phyloP scores from a whole-genome alignment of 345 rosid genomes.

The Carallia brachiata region DNA sequence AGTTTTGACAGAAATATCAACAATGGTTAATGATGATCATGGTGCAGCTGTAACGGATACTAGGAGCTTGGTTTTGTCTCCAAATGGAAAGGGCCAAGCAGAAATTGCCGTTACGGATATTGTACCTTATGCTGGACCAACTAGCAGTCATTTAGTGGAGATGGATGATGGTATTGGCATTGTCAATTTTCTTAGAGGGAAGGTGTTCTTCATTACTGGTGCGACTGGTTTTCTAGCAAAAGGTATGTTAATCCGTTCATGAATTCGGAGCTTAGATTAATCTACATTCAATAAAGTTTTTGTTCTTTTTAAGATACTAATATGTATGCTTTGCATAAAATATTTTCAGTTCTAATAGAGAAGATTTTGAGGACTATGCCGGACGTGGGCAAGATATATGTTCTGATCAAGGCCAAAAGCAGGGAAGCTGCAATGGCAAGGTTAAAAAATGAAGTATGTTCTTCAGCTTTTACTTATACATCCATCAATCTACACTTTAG shows the following conservation, averaged over 20 bases:
- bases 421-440: conserved; percentile 75
- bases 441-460: conserved; percentile 68
- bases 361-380: conserved; percentile 81
- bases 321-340: background rate
- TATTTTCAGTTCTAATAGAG: conserved; percentile 68
- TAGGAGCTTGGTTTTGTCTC: conserved; percentile 54
- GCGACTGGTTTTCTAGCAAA: conserved; percentile 94
- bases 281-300: background rate
- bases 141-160: conserved; percentile 44
- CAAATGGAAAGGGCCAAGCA: conserved; percentile 48
- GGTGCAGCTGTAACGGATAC: conserved; percentile 46
- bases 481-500: background rate
- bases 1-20: conserved; percentile 46
- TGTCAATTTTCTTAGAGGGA: conserved; percentile 72
- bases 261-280: no score
- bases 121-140: conserved; percentile 44
- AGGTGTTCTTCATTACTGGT: conserved; percentile 71
- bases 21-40: conserved; percentile 38
- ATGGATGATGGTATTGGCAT: conserved; percentile 83
- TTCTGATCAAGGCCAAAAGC: conserved; percentile 72
- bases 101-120: conserved; percentile 54
- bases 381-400: conserved; percentile 80
- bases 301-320: background rate
- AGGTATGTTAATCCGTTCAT: conserved; percentile 33
- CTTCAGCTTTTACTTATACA: background rate